Conservation (phyloP, 192 early-diverging fungal genomes). For the Obelidium mucronatum region DNA sequence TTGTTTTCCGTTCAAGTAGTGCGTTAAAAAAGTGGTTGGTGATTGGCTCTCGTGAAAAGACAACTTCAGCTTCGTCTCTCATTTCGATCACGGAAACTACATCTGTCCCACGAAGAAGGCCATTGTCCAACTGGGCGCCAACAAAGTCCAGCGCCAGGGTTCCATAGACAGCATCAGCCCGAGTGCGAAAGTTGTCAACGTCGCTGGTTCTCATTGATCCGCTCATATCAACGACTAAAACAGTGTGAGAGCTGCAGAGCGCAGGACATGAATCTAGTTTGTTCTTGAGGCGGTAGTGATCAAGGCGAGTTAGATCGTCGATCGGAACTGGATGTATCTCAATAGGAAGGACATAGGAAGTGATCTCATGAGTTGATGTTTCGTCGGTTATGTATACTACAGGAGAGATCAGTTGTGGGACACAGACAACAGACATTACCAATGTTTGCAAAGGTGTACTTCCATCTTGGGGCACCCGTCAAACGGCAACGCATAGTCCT, state of each 20-base stretch:
- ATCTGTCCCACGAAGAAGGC: neutral
- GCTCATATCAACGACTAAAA: constrained; percentile 3
- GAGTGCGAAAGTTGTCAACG: neutral
- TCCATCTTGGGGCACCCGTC: neutral
- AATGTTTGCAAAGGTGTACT: constrained; percentile 9
- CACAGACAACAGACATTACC: too few species aligned
- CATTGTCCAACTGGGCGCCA: neutral
- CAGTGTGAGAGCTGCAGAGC: constrained; percentile 6
- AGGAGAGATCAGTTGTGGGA: too few species aligned
- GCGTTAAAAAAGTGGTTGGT: neutral
- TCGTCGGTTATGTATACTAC: constrained; percentile 16
- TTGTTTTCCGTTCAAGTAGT: neutral
- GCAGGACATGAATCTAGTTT: neutral
- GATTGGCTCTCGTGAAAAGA: constrained; percentile 2
- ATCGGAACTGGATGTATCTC: neutral
- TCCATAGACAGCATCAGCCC: constrained; percentile 5
- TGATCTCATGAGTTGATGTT: constrained; percentile 3
- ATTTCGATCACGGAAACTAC: constrained; percentile 12
- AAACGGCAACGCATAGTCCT: neutral
- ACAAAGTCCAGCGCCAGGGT: constrained; percentile 11
- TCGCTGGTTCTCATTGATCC: constrained; percentile 11
- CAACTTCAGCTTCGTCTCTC: neutral
- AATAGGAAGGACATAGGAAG: neutral
- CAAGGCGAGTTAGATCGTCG: neutral
- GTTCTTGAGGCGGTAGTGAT: neutral